Evolutionary conservation across 2,329 filamentous ascomycete species (phyloP).

Genomic region (Colletotrichum echinochloae): DNA sequence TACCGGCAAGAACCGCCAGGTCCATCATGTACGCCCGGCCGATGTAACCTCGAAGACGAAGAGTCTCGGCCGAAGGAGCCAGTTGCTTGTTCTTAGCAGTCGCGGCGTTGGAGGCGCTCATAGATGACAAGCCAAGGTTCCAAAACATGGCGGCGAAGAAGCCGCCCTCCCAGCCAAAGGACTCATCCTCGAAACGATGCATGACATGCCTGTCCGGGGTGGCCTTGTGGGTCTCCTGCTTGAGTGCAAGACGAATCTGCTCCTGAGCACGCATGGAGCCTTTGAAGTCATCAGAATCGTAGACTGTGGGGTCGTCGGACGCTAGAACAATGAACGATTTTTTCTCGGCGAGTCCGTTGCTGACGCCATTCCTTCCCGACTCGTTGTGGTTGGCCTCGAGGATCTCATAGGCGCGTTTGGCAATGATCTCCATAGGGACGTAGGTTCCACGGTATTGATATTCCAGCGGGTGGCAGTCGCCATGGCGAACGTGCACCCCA

Average conservation of each 20-base stretch:
- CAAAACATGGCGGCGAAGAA: constrained; percentile 88
- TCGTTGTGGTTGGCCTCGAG: constrained; percentile 63
- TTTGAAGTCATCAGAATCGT: constrained; percentile 72
- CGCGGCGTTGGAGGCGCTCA: constrained; percentile 52
- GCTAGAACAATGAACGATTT: constrained; percentile 72
- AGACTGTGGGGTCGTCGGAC: constrained; percentile 84
- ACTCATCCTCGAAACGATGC: constrained; percentile 78
- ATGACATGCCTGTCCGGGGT: constrained; percentile 62
- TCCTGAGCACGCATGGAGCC: constrained; percentile 75
- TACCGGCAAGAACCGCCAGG: constrained; percentile 76
- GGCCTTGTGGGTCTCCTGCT: constrained; percentile 59
- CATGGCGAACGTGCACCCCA: constrained; percentile 83
- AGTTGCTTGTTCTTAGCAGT: constrained; percentile 49
- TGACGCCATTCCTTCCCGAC: constrained; percentile 49
- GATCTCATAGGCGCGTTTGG: constrained; percentile 67
- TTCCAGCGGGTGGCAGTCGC: constrained; percentile 82
- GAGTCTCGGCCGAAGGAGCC: constrained; percentile 63
- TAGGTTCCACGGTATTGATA: constrained; percentile 83
- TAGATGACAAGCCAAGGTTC: constrained; percentile 71
- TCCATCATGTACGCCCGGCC: constrained; percentile 87
- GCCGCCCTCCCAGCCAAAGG: constrained; percentile 88
- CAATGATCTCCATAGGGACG: constrained; percentile 78
- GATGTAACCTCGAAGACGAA: constrained; percentile 78
- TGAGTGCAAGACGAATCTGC: constrained; percentile 80
- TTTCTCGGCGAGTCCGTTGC: constrained; percentile 52